These are phyloP conservation scores for Lyophyllum atratum DNA, from an alignment of 768 basidiomycete genomes.

Conservation along the genomic window DNA sequence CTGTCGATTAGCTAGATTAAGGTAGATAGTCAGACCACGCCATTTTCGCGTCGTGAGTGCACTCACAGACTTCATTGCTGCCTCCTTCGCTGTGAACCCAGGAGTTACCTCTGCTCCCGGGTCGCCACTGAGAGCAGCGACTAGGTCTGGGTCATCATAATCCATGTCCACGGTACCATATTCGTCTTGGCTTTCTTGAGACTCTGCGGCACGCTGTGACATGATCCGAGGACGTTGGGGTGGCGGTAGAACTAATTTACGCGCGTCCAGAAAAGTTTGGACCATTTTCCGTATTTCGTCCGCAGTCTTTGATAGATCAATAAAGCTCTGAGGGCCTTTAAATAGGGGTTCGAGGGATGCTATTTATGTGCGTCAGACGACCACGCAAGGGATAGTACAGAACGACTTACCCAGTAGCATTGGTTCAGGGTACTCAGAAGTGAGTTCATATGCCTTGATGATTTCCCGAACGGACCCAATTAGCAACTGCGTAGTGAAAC, in stretches of 20 bases:
- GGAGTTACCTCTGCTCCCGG: slow-evolving; percentile 20
- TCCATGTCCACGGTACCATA: slow-evolving; percentile 53
- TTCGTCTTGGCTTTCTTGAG: slow-evolving; percentile 79
- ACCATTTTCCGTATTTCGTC: slow-evolving; percentile 59
- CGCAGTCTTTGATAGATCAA: slow-evolving; percentile 41
- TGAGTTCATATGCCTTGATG: slow-evolving; percentile 2
- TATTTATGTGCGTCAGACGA: slow-evolving; percentile 24
- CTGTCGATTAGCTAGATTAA: slow-evolving; percentile 14
- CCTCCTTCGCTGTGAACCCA: slow-evolving; percentile 46
- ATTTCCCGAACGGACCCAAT: slow-evolving; percentile 24
- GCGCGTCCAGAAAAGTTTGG: slow-evolving; percentile 60
- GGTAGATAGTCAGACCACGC: not conserved
- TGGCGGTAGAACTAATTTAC: slow-evolving; percentile 48
- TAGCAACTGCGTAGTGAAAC: slow-evolving; percentile 15
- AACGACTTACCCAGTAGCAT: slow-evolving; percentile 34
- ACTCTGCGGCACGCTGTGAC: slow-evolving; percentile 32
- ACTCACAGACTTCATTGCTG: slow-evolving; percentile 34
- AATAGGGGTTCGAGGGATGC: slow-evolving; percentile 62
- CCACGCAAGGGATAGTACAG: not conserved
- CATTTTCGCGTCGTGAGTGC: not conserved
- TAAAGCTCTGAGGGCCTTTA: slow-evolving; percentile 36
- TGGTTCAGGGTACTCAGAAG: slow-evolving; percentile 60
- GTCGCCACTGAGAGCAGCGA: slow-evolving; percentile 51
- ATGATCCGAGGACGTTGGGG: slow-evolving; percentile 34
- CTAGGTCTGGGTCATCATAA: slow-evolving; percentile 62